Conservation (phyloP, 2,329 filamentous ascomycete species). For the Metarhizium anisopliae region DNA sequence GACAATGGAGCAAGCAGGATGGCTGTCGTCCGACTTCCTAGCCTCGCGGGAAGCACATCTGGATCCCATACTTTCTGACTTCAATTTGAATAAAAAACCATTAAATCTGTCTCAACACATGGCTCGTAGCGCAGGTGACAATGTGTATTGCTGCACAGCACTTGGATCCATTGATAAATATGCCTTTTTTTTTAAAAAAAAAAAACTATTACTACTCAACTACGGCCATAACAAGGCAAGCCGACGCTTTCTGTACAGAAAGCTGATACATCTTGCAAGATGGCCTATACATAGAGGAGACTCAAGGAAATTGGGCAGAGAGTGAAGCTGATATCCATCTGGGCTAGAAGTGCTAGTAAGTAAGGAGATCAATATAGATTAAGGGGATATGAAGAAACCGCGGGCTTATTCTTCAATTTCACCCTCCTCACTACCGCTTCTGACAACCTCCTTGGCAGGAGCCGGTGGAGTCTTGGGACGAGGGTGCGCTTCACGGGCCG, state of each 20-base stretch:
- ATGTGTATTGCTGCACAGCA: background rate
- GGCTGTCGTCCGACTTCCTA: constrained; percentile 43
- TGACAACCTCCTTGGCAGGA: constrained; percentile 38
- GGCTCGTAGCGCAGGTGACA: background rate
- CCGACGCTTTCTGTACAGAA: background rate
- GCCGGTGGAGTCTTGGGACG: constrained; percentile 46
- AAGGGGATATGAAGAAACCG: background rate
- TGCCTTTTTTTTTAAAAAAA: constrained; percentile 8
- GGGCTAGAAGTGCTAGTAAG: constrained; percentile 5
- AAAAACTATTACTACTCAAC: constrained; percentile 4
- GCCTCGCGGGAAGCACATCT: constrained; percentile 25
- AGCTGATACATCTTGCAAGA: background rate
- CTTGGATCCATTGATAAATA: background rate
- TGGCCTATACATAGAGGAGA: background rate
- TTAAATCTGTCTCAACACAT: background rate
- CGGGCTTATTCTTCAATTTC: constrained; percentile 70
- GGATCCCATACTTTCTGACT: background rate
- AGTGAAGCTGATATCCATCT: background rate
- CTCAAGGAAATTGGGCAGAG: background rate
- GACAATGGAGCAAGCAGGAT: constrained; percentile 54
- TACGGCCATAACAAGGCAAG: background rate
- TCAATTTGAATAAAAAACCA: constrained; percentile 1
- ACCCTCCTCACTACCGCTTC: constrained; percentile 84
- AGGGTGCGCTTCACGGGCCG: constrained; percentile 45
- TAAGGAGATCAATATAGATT: background rate